These are phyloP conservation scores for Arthrobotrys iridis DNA, from an alignment of 2,329 filamentous ascomycete genomes.

Conservation along the genomic window DNA sequence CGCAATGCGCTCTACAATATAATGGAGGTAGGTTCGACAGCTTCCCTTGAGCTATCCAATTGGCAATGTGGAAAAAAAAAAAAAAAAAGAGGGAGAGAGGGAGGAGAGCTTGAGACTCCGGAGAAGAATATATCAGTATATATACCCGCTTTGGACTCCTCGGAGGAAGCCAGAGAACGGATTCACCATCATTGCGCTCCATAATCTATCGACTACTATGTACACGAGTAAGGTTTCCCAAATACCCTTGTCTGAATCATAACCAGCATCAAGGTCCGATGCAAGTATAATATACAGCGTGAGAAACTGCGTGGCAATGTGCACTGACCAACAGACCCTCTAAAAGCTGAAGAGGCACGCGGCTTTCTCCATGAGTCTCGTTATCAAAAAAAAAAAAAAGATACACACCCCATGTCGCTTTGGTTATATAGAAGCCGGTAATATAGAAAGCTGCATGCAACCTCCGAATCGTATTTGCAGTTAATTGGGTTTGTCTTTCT, in stretches of 20 bases:
- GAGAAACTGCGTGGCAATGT: neutral
- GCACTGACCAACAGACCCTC: neutral
- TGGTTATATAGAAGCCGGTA: neutral
- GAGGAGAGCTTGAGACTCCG: neutral
- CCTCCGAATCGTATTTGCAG: constrained; percentile 1
- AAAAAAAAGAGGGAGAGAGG: too few species aligned
- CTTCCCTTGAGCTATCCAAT: too few species aligned
- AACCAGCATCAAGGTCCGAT: constrained; percentile 35
- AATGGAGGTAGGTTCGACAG: too few species aligned
- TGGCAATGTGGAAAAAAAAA: too few species aligned
- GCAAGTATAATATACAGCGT: constrained; percentile 6
- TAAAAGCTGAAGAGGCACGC: neutral
- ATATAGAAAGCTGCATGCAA: neutral
- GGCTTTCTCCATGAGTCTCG: constrained; percentile 1
- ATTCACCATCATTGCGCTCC: neutral
- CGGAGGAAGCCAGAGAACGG: neutral
- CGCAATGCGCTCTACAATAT: too few species aligned
- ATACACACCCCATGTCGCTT: neutral
- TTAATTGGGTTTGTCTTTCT: constrained; percentile 9
- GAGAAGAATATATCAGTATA: neutral
- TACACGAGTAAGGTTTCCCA: constrained; percentile 21
- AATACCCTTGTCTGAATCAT: constrained; percentile 23
- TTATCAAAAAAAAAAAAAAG: neutral
- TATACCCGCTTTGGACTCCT: constrained; percentile 1
- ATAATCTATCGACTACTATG: neutral